phyloP scores from a whole-genome alignment of 2,329 filamentous ascomycete genomes.

The Aspergillus awamori region DNA sequence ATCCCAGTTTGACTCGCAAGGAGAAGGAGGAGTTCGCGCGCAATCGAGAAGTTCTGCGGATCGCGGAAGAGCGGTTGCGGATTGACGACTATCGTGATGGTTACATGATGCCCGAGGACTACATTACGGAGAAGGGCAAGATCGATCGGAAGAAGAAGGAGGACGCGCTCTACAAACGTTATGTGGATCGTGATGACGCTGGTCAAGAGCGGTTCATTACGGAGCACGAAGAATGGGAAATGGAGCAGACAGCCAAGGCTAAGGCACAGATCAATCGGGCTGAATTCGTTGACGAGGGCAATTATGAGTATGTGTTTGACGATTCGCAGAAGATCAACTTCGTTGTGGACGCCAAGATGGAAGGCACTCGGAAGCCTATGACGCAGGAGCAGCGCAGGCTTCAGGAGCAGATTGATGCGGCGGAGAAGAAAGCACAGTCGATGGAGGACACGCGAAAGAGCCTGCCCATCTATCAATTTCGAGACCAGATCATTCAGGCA shows the following conservation, averaged over 20 bases:
- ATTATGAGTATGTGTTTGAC: slow-evolving; percentile 94
- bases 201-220: slow-evolving; percentile 89
- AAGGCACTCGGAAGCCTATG: slow-evolving; percentile 70
- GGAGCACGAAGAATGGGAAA: slow-evolving; percentile 95
- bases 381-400: slow-evolving; percentile 78
- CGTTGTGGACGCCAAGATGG: slow-evolving; percentile 71
- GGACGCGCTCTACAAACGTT: slow-evolving; percentile 85
- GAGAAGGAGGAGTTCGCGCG: slow-evolving; percentile 88
- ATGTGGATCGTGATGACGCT: slow-evolving; percentile 83
- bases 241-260: slow-evolving; percentile 83
- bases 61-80: slow-evolving; percentile 80
- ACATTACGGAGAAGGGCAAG: slow-evolving; percentile 90
- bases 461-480: slow-evolving; percentile 85
- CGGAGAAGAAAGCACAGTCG: slow-evolving; percentile 81
- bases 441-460: slow-evolving; percentile 92
- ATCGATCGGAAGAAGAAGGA: slow-evolving; percentile 85
- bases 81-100: slow-evolving; percentile 94
- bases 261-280: slow-evolving; percentile 79
- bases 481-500: slow-evolving; percentile 83
- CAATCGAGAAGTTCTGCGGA: slow-evolving; percentile 77
- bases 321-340: slow-evolving; percentile 86
- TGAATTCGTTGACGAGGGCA: slow-evolving; percentile 74
- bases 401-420: slow-evolving; percentile 80
- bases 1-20: slow-evolving; percentile 70
- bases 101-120: slow-evolving; percentile 91